Evolutionary conservation across 352 stramenopile genomes (phyloP).

Genomic region (Hyphochytrium catenoides): DNA sequence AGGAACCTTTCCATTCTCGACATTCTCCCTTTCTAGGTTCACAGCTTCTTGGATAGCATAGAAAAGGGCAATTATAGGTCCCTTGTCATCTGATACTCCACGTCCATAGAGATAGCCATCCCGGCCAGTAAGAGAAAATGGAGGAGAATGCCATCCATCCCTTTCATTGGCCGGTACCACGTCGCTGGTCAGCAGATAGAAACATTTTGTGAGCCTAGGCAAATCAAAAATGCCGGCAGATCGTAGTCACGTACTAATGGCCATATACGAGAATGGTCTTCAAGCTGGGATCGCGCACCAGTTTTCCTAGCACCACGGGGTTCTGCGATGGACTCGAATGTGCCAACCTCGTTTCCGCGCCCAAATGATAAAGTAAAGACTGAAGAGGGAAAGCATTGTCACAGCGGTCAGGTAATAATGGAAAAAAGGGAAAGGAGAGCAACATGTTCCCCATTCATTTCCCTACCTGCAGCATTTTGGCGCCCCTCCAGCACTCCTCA

Average conservation of each 20-base stretch:
- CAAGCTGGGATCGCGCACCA: constrained; percentile 5
- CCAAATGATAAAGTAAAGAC: constrained; percentile 4
- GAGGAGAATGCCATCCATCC: constrained; percentile 37
- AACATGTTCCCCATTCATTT: not conserved
- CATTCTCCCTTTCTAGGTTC: not conserved
- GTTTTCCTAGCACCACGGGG: constrained; percentile 7
- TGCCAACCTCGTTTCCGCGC: constrained; percentile 5
- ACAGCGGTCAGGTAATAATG: no score
- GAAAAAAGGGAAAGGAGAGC: no score
- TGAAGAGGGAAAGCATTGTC: no score
- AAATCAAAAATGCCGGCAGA: no score
- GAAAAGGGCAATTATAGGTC: constrained; percentile 18
- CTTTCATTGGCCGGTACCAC: constrained; percentile 27
- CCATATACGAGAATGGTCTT: constrained; percentile 5
- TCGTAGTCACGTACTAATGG: constrained; percentile 8
- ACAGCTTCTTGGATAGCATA: constrained; percentile 12
- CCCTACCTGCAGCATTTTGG: constrained; percentile 7
- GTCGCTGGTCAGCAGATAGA: constrained; percentile 16
- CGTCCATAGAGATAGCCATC: constrained; percentile 35
- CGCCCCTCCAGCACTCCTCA: constrained; percentile 6
- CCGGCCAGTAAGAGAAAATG: constrained; percentile 27
- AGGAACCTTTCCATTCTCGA: constrained; percentile 1
- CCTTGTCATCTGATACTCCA: constrained; percentile 38
- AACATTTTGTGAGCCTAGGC: not conserved
- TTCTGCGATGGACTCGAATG: constrained; percentile 6